Evolutionary conservation across 371 early-diverging fungal species (phyloP).

Genomic region (Phascolomyces articulosus): DNA sequence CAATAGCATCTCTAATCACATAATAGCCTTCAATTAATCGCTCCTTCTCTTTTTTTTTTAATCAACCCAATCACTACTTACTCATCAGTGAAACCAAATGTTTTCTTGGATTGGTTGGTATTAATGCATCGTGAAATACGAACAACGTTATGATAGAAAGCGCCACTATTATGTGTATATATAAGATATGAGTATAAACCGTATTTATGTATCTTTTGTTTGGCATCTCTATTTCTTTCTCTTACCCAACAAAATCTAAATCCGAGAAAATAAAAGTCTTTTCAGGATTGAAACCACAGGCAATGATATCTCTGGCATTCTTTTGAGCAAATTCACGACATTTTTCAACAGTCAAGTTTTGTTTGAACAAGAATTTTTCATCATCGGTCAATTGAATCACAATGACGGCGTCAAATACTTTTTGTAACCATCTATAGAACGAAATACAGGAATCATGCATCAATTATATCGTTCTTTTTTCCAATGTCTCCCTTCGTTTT

Average conservation of each 20-base stretch:
- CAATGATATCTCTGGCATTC: constrained; percentile 98
- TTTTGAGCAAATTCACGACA: constrained; percentile 78
- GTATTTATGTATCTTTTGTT: constrained; percentile 6
- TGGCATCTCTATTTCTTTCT: constrained; percentile 3
- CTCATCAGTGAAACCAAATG: constrained; percentile 92
- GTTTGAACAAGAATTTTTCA: constrained; percentile 99
- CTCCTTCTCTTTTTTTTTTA: not conserved
- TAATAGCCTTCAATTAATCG: constrained; percentile 1
- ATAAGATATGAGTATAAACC: not conserved
- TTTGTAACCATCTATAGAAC: constrained; percentile 87
- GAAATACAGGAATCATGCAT: not conserved
- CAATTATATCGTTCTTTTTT: not conserved
- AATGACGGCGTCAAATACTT: constrained; percentile 94
- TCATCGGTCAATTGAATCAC: constrained; percentile 99
- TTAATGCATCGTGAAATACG: constrained; percentile 90
- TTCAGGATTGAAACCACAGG: constrained; percentile 97
- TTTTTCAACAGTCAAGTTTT: constrained; percentile 89
- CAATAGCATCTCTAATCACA: constrained; percentile 77
- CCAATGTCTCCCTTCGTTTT: too few species aligned
- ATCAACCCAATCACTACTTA: constrained; percentile 19
- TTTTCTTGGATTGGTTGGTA: constrained; percentile 79
- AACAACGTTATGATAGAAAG: constrained; percentile 93
- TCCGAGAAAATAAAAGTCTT: constrained; percentile 99
- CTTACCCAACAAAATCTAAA: constrained; percentile 84
- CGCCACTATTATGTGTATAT: constrained; percentile 54